These are phyloP conservation scores for Pythium guiyangense DNA, from an alignment of 352 stramenopile species.

Conservation along the genomic window DNA sequence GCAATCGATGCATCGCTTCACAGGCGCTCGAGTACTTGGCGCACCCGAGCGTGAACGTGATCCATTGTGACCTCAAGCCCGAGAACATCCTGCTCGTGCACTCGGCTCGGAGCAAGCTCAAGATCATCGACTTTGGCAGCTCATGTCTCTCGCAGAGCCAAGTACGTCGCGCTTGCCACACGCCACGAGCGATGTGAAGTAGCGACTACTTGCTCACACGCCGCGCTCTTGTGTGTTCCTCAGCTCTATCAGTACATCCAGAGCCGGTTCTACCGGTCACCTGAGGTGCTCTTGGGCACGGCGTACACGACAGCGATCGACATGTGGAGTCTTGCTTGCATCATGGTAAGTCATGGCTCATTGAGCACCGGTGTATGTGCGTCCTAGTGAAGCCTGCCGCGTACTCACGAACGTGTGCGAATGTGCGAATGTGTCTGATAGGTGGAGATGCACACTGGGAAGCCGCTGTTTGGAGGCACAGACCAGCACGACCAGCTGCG, in stretches of 20 bases:
- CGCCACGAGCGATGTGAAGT: too few species aligned
- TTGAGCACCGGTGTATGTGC: too few species aligned
- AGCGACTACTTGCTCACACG: neutral
- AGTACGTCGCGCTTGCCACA: conserved; percentile 16
- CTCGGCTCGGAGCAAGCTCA: conserved; percentile 94
- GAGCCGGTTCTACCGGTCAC: conserved; percentile 95
- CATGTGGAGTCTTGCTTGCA: conserved; percentile 89
- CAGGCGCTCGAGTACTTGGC: conserved; percentile 85
- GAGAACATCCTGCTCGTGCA: conserved; percentile 98
- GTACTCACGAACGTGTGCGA: too few species aligned
- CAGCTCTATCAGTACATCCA: conserved; percentile 98
- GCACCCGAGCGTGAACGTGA: conserved; percentile 92
- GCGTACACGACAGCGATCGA: conserved; percentile 83
- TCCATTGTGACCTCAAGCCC: conserved; percentile 99
- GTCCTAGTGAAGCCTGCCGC: too few species aligned
- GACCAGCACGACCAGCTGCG: conserved; percentile 97
- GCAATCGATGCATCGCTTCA: neutral
- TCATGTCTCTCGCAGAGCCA: conserved; percentile 93
- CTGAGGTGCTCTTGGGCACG: conserved; percentile 84
- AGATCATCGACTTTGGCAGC: conserved; percentile 99
- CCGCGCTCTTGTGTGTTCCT: conserved; percentile 1
- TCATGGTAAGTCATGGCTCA: conserved; percentile 30
- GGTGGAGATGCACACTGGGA: conserved; percentile 97
- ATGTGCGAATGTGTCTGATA: too few species aligned
- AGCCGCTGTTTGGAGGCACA: conserved; percentile 95